Base-by-base conservation (phyloP, 2,329 filamentous ascomycete genomes). In the Zasmidium cellare region DNA sequence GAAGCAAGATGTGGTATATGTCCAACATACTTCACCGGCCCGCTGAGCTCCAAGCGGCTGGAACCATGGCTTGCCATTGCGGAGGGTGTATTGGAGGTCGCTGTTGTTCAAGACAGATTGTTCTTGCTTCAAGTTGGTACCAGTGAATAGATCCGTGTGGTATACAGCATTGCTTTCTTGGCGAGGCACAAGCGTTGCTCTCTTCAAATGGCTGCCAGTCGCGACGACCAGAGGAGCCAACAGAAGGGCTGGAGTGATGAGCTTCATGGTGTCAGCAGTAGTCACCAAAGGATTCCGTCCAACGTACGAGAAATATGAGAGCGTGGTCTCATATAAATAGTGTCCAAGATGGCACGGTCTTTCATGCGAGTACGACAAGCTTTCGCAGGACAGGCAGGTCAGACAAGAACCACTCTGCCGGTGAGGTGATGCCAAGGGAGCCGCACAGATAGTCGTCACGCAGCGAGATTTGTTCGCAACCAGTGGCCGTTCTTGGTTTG, bases 1-100 rank as follows among this genome's bases (percentile, higher is more conserved):
- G 25, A 5, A 5, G 25, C 11, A 5, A 28, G 5, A 28, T 28
- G 25, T 28, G 5, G 11, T 28, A 11, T 28, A 28, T 6, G 25
- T 28, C 11, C 11, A 6, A 28, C 35, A 9, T n/a, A 41, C 35
- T 50, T 72, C 68, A 50, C 84, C 85, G 31, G 83, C 73, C 57
- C 84, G 78, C 71, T 69, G 66, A 28, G 68, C 67, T 14, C 68
- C 66, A 7, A 69, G 57, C n/a, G 68, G 68, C 50, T 68, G 66
- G 52, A 66, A 69, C 52, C 68, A 63, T 38, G 59, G 62, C 59
- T 63, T 65, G 52, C 68, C 68, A 58, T 71, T 69, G 35, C 65
- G 61, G 47, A 62, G 61, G 7, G 68, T 69, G 56, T 71, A 71
- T 18, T 58, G 65, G 46, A 71, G 58, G 28, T 71, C 67, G 9